These are phyloP conservation scores for Crithidia bombi DNA, from an alignment of 208 protist species.

Conservation along the genomic window DNA sequence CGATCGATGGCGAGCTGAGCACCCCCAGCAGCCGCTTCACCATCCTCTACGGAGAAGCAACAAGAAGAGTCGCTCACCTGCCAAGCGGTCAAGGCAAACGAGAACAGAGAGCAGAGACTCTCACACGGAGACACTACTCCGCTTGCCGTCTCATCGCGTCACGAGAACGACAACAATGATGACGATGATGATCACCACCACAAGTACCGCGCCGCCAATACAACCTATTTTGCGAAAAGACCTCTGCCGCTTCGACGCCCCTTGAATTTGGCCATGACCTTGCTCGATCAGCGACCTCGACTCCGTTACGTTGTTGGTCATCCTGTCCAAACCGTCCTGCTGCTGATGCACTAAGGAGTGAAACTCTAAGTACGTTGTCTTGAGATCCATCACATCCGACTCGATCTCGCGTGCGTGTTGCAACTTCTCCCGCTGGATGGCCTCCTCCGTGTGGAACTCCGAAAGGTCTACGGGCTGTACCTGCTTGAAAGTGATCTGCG, in stretches of 20 bases:
- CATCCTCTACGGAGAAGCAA: not conserved
- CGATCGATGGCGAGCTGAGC: not conserved
- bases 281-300: constrained; percentile 63
- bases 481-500: constrained; percentile 48
- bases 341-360: constrained; percentile 73
- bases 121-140: too few species aligned
- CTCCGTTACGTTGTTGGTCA: constrained; percentile 58
- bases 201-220: constrained; percentile 51
- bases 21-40: not conserved
- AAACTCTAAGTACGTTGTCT: constrained; percentile 79
- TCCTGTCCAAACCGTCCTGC: constrained; percentile 57
- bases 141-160: constrained; percentile 26
- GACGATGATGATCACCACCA: constrained; percentile 56
- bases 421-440: constrained; percentile 74
- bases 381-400: constrained; percentile 75
- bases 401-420: constrained; percentile 74
- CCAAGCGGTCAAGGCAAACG: not conserved
- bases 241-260: constrained; percentile 55
- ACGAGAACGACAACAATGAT: constrained; percentile 54
- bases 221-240: constrained; percentile 72
- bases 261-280: constrained; percentile 63
- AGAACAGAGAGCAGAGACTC: not conserved
- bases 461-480: constrained; percentile 59
- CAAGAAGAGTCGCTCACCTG: not conserved
- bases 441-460: constrained; percentile 74